Evolutionary conservation across 768 basidiomycete species (phyloP), one percentile per base, ranked within the genome.

Genomic region (Russula virescens): DNA sequence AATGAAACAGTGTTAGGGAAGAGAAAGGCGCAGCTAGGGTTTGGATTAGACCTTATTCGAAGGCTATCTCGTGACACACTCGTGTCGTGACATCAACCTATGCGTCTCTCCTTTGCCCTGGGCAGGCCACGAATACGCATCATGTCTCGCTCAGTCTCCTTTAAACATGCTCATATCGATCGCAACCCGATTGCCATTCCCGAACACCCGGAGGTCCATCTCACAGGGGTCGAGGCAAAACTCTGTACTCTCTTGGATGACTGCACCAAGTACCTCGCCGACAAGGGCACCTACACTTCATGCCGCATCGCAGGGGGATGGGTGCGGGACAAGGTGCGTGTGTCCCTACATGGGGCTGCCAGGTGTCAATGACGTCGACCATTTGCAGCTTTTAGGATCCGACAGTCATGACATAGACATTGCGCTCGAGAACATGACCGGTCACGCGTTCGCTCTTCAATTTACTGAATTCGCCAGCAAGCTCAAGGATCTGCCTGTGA

Each of bases 221-320:
- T 96, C 56, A 89, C 86, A 1, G 80, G 84, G 0, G 76, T 77
- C 3, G 95, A 98, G 75, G 76, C 80, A 59, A 75, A 75, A 34
- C 78, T 98, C 47, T 94, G 91, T 74, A 71, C 76, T 3, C 79
- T 95, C n/a, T 80, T 98, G 57, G 86, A 95, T 71, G 85, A 87
- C 61, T 97, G 89, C 71, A 83, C 87, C 7, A 74, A 72, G 16
- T 75, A 81, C 66, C 75, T 88, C 67, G 80, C 78, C 60, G 72
- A 76, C 38, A 78, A 83, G 55, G 80, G 79, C 11, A 77, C 84
- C 23, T 73, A 74, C 5, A 86, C 84, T 0, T 80, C 83, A 1
- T 96, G 96, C 72, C 82, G 97, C 67, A 91, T 99, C 51, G 97
- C 94, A 13, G 97, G 97, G 19, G 97, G 97, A 21, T 99, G 97